Evolutionary conservation across 768 basidiomycete genomes (phyloP).

Genomic region (Leucosporidium scottii): DNA sequence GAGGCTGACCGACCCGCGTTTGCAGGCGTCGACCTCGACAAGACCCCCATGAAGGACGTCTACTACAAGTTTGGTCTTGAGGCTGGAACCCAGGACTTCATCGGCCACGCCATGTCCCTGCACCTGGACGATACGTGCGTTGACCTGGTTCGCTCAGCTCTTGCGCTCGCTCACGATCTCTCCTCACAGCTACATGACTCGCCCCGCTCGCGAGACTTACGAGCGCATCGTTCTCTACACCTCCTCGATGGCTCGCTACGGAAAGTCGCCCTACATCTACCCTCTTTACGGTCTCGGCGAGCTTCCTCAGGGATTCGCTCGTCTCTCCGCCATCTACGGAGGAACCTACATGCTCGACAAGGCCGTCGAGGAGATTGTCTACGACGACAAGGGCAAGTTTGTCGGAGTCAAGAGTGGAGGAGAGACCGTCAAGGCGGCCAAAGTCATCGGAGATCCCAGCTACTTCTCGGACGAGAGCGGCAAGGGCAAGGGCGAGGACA

Average conservation of each 20-base stretch:
- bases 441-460: slow-evolving; percentile 94
- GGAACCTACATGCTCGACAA: slow-evolving; percentile 99
- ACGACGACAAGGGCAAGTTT: slow-evolving; percentile 76
- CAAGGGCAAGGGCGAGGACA: slow-evolving; percentile 60
- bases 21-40: slow-evolving; percentile 78
- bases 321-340: slow-evolving; percentile 95
- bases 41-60: slow-evolving; percentile 82
- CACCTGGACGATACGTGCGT: slow-evolving; percentile 95
- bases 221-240: slow-evolving; percentile 96
- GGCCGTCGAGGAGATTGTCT: slow-evolving; percentile 80
- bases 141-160: neutral
- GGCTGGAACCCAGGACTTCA: slow-evolving; percentile 95
- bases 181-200: slow-evolving; percentile 70
- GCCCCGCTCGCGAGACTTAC: slow-evolving; percentile 81
- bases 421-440: slow-evolving; percentile 93
- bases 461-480: slow-evolving; percentile 73
- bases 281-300: slow-evolving; percentile 98
- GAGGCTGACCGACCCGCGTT: no score
- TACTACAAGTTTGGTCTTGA: slow-evolving; percentile 97
- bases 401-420: slow-evolving; percentile 79
- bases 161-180: neutral
- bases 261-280: slow-evolving; percentile 99
- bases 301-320: slow-evolving; percentile 96
- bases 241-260: slow-evolving; percentile 96
- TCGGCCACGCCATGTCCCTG: slow-evolving; percentile 98